A percentile compares a stretch with the other conserved stretches of the same genome.
These are phyloP conservation scores for Arctium lappa DNA, from an alignment of 129 eudicot genomes.

Conservation along the genomic window DNA sequence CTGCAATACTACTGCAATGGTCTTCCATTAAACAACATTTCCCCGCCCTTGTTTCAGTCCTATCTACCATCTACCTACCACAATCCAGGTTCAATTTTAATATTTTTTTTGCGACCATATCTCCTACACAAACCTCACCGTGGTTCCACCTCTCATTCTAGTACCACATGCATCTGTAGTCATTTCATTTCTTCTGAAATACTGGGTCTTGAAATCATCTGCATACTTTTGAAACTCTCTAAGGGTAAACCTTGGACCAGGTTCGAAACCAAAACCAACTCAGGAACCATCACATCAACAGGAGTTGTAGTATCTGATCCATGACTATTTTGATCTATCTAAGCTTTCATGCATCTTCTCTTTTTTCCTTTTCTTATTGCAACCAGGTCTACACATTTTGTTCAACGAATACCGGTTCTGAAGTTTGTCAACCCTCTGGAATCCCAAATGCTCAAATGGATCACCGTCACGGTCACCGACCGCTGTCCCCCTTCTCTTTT, in stretches of 20 bases:
- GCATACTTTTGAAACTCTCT: conserved; percentile 79
- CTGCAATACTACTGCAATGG: too few species aligned
- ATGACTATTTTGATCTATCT: conserved; percentile 37
- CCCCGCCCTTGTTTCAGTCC: too few species aligned
- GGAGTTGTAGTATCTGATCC: conserved; percentile 35
- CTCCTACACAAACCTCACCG: too few species aligned
- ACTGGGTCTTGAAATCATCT: conserved; percentile 77
- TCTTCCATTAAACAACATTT: too few species aligned
- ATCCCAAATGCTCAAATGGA: too few species aligned
- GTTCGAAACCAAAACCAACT: conserved; percentile 84
- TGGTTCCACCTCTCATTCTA: too few species aligned
- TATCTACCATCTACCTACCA: too few species aligned
- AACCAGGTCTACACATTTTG: conserved; percentile 40
- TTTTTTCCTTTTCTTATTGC: conserved; percentile 63
- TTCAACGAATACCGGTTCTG: conserved; percentile 72
- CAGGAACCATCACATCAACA: conserved; percentile 38
- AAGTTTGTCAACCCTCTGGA: conserved; percentile 68
- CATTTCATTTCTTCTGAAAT: conserved; percentile 44
- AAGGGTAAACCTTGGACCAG: conserved; percentile 91
- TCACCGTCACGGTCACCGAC: too few species aligned
- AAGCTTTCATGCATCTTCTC: conserved; percentile 64
- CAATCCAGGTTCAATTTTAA: too few species aligned
- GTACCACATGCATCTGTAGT: conserved; percentile 21
- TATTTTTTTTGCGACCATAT: too few species aligned
- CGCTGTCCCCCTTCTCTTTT: too few species aligned